phyloP scores from a whole-genome alignment of 129 eudicot species.

The Tanacetum coccineum region DNA sequence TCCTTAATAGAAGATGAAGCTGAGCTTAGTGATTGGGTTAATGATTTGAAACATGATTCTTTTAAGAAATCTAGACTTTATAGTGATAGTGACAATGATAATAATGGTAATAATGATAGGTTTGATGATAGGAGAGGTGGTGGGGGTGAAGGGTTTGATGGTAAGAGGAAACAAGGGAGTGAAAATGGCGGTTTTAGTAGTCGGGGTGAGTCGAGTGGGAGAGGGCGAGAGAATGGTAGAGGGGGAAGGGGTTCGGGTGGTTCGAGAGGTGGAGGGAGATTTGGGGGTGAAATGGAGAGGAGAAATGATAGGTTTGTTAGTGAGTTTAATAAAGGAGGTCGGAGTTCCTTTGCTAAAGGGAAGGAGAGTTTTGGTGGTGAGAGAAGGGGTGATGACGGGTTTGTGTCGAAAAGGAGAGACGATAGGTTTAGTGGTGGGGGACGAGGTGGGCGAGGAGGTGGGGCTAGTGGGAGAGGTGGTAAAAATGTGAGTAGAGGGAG shows the following conservation, averaged over 20 bases:
- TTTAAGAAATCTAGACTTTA: slow-evolving; percentile 36
- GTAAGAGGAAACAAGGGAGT: slow-evolving; percentile 43
- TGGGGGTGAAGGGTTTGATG: slow-evolving; percentile 20
- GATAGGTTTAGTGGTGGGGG: slow-evolving; percentile 9
- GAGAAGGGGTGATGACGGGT: slow-evolving; percentile 14
- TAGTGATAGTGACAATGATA: slow-evolving; percentile 45
- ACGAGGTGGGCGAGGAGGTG: slow-evolving; percentile 20
- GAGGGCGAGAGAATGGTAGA: background rate
- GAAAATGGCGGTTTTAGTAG: slow-evolving; percentile 20
- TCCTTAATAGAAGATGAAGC: slow-evolving; percentile 89
- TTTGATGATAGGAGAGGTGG: slow-evolving; percentile 23
- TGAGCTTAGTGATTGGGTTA: slow-evolving; percentile 87
- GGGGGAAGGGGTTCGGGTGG: slow-evolving; percentile 17
- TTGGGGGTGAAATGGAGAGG: slow-evolving; percentile 26
- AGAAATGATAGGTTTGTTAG: slow-evolving; percentile 20
- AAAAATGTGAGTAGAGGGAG: slow-evolving; percentile 29
- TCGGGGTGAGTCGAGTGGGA: slow-evolving; percentile 16
- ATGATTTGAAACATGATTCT: slow-evolving; percentile 61
- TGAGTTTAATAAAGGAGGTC: slow-evolving; percentile 12
- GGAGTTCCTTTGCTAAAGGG: slow-evolving; percentile 17
- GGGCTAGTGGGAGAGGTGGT: slow-evolving; percentile 26
- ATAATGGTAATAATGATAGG: background rate
- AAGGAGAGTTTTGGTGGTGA: background rate
- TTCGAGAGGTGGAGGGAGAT: slow-evolving; percentile 19
- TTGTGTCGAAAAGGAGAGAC: slow-evolving; percentile 30